Conservation (phyloP, 2,329 filamentous ascomycete species). For the Pseudogymnoascus sp. region DNA sequence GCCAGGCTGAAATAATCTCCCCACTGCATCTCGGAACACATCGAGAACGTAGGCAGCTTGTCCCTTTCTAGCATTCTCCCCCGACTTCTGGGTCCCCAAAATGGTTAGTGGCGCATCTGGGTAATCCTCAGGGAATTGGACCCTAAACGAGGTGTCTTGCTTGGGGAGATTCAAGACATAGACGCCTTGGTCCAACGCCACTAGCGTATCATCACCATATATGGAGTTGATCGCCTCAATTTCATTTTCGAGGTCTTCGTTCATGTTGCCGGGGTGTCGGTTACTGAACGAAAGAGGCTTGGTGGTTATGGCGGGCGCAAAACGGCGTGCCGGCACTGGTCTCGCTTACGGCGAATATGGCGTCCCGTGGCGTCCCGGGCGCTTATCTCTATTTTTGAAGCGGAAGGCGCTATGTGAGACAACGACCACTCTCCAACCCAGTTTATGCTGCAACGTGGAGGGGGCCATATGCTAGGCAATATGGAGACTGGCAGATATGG, state of each 20-base stretch:
- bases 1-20: constrained; percentile 61
- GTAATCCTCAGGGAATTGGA: constrained; percentile 68
- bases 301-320: neutral
- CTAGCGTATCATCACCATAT: constrained; percentile 62
- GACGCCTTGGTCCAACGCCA: constrained; percentile 33
- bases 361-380: neutral
- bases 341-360: constrained; percentile 1
- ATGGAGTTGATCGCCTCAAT: constrained; percentile 79
- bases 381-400: constrained; percentile 9
- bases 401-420: neutral
- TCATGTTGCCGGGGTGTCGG: constrained; percentile 20
- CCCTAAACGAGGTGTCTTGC: constrained; percentile 47
- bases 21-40: constrained; percentile 60
- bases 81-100: constrained; percentile 72
- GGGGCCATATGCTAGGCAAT: neutral
- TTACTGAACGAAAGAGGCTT: neutral
- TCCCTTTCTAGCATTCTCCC: constrained; percentile 58
- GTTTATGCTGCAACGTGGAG: neutral
- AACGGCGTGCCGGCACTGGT: neutral
- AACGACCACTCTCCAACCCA: neutral
- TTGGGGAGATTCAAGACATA: constrained; percentile 61
- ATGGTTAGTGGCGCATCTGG: constrained; percentile 67
- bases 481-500: neutral
- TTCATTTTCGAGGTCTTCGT: constrained; percentile 55
- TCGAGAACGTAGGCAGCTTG: constrained; percentile 65